These are phyloP conservation scores for Diplodia corticola DNA, from an alignment of 2,329 filamentous ascomycete species.

Conservation along the genomic window DNA sequence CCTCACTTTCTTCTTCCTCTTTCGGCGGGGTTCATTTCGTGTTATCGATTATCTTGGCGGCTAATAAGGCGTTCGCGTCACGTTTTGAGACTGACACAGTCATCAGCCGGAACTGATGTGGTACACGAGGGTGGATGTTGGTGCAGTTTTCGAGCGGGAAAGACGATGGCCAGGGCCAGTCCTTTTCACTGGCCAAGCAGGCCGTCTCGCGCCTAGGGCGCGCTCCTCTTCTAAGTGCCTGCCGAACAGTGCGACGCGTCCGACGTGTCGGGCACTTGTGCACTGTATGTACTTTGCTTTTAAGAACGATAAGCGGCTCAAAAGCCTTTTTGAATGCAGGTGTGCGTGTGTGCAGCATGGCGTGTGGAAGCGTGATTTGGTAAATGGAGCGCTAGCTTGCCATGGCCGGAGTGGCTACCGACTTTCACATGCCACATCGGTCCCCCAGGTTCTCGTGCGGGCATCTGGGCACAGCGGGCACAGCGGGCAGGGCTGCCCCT, in stretches of 20 bases:
- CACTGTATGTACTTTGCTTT: slow-evolving; percentile 17
- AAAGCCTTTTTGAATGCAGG: slow-evolving; percentile 2
- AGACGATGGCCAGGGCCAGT: not conserved
- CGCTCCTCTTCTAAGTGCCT: not conserved
- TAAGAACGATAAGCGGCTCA: slow-evolving; percentile 18
- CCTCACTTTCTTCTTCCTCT: slow-evolving; percentile 12
- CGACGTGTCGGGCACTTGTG: not conserved
- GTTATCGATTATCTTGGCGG: slow-evolving; percentile 17
- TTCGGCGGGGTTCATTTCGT: slow-evolving; percentile 9
- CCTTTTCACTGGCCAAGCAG: not conserved
- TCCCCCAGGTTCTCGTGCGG: not conserved
- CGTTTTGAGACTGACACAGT: slow-evolving; percentile 15
- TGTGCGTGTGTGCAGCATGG: not conserved
- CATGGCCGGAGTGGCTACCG: not conserved
- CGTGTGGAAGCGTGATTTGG: slow-evolving; percentile 3
- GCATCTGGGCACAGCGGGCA: not conserved
- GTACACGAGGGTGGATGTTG: slow-evolving; percentile 10
- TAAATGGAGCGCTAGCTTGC: not conserved
- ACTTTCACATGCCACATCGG: not conserved
- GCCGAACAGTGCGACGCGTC: not conserved
- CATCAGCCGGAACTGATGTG: slow-evolving; percentile 14
- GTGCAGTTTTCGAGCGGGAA: not conserved
- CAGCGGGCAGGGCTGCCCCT: not conserved
- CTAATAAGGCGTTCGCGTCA: slow-evolving; percentile 22
- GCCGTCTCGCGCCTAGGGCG: not conserved